Evolutionary conservation across 495 filamentous ascomycete species (phyloP).

Genomic region (Penicillium coprophilum): DNA sequence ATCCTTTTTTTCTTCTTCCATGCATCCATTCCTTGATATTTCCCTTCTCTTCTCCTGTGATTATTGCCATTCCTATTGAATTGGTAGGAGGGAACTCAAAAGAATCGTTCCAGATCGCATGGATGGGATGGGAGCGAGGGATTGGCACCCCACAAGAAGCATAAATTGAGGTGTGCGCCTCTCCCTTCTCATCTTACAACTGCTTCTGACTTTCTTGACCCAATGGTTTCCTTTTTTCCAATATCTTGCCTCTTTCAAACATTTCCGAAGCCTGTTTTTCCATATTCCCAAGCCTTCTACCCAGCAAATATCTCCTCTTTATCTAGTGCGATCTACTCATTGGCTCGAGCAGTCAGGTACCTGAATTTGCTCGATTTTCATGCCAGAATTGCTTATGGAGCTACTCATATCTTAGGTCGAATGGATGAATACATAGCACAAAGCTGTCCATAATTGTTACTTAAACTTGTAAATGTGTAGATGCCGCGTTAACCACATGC

Average conservation of each 20-base stretch:
- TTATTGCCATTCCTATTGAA: neutral
- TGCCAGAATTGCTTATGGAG: neutral
- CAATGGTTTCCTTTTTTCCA: neutral
- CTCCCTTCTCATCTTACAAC: neutral
- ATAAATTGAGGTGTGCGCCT: neutral
- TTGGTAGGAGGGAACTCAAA: neutral
- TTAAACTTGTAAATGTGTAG: neutral
- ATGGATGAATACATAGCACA: slow-evolving; percentile 5
- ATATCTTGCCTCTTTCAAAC: slow-evolving; percentile 2
- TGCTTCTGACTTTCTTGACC: neutral
- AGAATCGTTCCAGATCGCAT: slow-evolving; percentile 2
- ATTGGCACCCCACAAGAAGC: too few relatives aligned
- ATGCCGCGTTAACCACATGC: neutral
- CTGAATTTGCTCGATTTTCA: neutral
- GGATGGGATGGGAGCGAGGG: neutral
- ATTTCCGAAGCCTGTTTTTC: slow-evolving; percentile 28
- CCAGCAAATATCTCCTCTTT: slow-evolving; percentile 18
- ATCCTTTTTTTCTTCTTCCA: slow-evolving; percentile 6
- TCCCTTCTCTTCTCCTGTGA: slow-evolving; percentile 22
- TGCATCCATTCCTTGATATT: slow-evolving; percentile 22
- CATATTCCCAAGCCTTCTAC: slow-evolving; percentile 38
- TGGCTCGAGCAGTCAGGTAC: neutral
- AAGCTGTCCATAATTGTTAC: neutral
- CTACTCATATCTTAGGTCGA: neutral
- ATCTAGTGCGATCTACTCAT: neutral